Base-by-base conservation (phyloP, 129 eudicot genomes). In the Solidago caesia region DNA sequence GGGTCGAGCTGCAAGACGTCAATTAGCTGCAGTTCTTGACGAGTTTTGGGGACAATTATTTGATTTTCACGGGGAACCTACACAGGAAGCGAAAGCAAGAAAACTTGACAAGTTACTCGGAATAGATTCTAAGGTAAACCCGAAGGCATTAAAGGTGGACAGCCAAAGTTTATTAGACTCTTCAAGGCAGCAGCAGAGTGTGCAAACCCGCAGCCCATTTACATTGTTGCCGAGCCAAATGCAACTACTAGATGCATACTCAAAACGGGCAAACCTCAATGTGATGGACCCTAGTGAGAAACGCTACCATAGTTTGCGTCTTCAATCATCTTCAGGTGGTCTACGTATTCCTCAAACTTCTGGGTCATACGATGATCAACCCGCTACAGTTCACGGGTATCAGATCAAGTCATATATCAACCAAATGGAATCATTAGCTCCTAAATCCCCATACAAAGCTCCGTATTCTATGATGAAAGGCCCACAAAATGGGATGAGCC, bases 41-140 rank as follows among this genome's bases (percentile, higher is more conserved):
- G 97, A 94, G 33, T 95, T 95, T 77, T 95, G 97, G 99, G 99
- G 96, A 26, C 94, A 91, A 66, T 70, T 91, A 68, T 91, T 91
- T 61, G 97, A 95, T 85, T 91, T 87, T 66, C 97, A 95, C 65
- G 99, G 99, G 7, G 89, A 85, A 64, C 76, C 85, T 42, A 87
- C 96, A 7, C 81, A 78, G 59, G 99, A 95, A 65, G 97, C 97
- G 4, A 87, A 84, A 78, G 63, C 83, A 6, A 89, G 82, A 82
- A 91, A 91, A 75, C 89, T 95, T 8, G 96, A 95, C 75, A 64
- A 73, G 73, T 74, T 95, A 53, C 84, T 95, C 53, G 96, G 96
- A 15, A 51, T 89, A 15, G 90, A 84, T 58, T 68, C 81, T 7
- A 88, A 79, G 75, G 78, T 68, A 14, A 86, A 82, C 68, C 52